A percentile compares a stretch with the other conserved stretches of the same genome.
phyloP scores from a whole-genome alignment of 345 rosid species.

The Pistacia vera region DNA sequence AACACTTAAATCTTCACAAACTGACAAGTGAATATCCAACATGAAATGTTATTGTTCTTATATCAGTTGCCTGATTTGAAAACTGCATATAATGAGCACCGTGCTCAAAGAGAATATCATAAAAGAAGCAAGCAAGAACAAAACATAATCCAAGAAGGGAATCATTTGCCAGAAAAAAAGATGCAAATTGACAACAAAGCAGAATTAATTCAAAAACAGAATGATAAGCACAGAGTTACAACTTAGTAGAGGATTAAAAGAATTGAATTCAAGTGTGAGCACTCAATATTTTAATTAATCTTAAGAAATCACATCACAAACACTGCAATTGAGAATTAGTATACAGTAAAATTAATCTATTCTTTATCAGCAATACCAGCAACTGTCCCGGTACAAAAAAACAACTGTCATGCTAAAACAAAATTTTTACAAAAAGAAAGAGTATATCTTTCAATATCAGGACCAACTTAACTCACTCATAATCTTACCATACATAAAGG shows the following conservation, averaged over 20 bases:
- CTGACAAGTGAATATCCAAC: background rate
- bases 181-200: background rate
- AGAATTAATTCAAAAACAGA: background rate
- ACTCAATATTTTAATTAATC: too few relatives aligned
- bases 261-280: background rate
- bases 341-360: background rate
- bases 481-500: conserved; percentile 7
- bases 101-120: background rate
- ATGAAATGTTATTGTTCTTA: background rate
- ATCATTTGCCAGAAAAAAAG: background rate
- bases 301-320: background rate
- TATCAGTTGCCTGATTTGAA: background rate
- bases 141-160: background rate
- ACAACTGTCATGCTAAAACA: background rate
- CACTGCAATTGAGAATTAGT: background rate
- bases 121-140: background rate
- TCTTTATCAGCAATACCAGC: background rate
- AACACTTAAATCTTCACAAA: background rate
- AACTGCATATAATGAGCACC: background rate
- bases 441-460: background rate
- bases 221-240: background rate
- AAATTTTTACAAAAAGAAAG: conserved; percentile 15
- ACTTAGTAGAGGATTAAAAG: background rate
- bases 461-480: background rate
- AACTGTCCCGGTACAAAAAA: background rate